These are phyloP conservation scores for Lodderomyces pseudojiufengensis DNA, from an alignment of 1,139 yeast species.

Conservation along the genomic window DNA sequence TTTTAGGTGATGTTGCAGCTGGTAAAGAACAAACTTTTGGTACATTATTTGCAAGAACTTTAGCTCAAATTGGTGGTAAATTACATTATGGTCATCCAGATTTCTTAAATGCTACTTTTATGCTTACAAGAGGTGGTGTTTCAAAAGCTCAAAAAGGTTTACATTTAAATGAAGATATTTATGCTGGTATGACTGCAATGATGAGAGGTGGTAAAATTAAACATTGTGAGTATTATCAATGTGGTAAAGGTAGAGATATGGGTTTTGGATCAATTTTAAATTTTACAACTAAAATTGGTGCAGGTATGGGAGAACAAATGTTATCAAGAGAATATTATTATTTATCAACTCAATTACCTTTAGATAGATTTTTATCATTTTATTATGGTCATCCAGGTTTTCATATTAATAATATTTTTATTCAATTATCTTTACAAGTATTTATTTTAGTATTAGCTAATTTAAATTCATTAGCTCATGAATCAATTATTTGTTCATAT, in stretches of 20 bases:
- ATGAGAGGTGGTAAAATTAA: conserved; percentile 98
- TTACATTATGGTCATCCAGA: conserved; percentile 99
- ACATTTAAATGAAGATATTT: conserved; percentile 98
- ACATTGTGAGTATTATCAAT: conserved; percentile 98
- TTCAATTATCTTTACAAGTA: conserved; percentile 89
- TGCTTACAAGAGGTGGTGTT: conserved; percentile 99
- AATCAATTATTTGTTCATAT: conserved; percentile 80
- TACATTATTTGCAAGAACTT: conserved; percentile 94
- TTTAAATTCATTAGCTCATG: conserved; percentile 88
- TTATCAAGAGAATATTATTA: conserved; percentile 96
- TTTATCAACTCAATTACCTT: conserved; percentile 93
- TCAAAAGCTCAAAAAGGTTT: conserved; percentile 98
- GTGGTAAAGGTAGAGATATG: conserved; percentile 99
- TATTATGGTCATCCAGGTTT: conserved; percentile 99
- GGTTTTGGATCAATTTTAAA: conserved; percentile 98
- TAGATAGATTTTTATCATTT: conserved; percentile 95
- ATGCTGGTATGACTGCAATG: conserved; percentile 98
- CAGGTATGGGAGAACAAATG: conserved; percentile 99
- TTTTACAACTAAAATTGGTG: conserved; percentile 99
- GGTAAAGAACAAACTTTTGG: conserved; percentile 99
- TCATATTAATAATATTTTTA: conserved; percentile 95
- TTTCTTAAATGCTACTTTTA: conserved; percentile 89
- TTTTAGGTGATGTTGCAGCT: conserved; percentile 98
- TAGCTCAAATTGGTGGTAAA: conserved; percentile 98
- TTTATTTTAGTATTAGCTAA: conserved; percentile 90